Evolutionary conservation across 495 filamentous ascomycete species (phyloP).

Genomic region (Penicillium psychrofluorescens): DNA sequence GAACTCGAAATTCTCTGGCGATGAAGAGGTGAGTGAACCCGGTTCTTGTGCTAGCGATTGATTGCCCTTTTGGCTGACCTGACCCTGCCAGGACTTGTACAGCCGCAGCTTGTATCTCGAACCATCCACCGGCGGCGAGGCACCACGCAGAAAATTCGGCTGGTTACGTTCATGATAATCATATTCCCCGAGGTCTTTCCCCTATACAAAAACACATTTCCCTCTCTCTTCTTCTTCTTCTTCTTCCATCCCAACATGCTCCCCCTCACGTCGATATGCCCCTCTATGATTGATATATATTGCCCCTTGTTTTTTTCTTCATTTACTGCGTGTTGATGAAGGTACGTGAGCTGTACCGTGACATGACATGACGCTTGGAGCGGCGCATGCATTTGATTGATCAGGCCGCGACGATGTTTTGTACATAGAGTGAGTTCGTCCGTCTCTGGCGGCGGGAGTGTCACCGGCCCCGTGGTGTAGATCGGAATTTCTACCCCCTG

Average conservation of each 20-base stretch:
- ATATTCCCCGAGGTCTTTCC: neutral
- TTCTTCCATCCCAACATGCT: conserved; percentile 4
- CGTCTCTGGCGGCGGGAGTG: conserved; percentile 5
- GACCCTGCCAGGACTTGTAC: conserved; percentile 29
- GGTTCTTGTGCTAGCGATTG: too few relatives aligned
- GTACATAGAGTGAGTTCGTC: conserved; percentile 16
- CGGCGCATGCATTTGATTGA: conserved; percentile 3
- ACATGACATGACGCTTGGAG: conserved; percentile 10
- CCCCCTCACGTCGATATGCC: conserved; percentile 20
- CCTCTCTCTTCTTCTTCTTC: neutral
- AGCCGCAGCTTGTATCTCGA: conserved; percentile 39
- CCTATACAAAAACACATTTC: neutral
- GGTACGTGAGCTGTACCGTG: neutral
- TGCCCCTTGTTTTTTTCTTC: conserved; percentile 5
- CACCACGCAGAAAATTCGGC: conserved; percentile 36
- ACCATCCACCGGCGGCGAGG: conserved; percentile 33
- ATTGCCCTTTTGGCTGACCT: too few relatives aligned
- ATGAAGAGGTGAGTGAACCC: conserved; percentile 38
- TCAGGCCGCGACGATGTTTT: conserved; percentile 8
- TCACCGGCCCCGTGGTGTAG: neutral
- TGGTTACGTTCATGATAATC: conserved; percentile 30
- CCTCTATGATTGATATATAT: conserved; percentile 22
- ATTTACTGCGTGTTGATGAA: neutral
- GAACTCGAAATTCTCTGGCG: conserved; percentile 49
- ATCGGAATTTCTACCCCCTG: neutral